phyloP scores from a whole-genome alignment of 2,329 filamentous ascomycete species.

The Epichloe hybrida region DNA sequence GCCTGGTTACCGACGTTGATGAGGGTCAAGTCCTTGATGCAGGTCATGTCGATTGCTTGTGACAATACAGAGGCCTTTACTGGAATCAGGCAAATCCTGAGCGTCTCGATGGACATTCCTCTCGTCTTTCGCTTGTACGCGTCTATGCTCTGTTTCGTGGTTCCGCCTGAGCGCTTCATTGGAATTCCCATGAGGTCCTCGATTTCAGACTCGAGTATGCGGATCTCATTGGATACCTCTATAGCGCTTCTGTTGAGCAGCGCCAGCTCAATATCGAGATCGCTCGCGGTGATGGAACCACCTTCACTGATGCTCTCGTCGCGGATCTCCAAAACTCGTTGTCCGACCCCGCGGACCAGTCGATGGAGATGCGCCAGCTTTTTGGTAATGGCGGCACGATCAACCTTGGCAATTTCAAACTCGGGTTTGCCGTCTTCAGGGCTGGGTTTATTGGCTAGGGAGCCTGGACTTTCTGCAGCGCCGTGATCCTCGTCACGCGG shows the following conservation, averaged over 20 bases:
- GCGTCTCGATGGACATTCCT: slow-evolving; percentile 40
- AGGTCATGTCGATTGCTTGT: slow-evolving; percentile 41
- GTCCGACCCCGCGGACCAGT: slow-evolving; percentile 2
- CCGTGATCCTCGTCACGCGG: background rate
- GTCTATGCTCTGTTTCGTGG: slow-evolving; percentile 19
- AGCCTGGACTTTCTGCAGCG: background rate
- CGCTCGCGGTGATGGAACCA: background rate
- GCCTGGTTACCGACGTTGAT: slow-evolving; percentile 50
- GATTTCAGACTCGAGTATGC: slow-evolving; percentile 6
- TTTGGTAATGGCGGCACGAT: slow-evolving; percentile 1
- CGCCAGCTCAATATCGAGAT: slow-evolving; percentile 20
- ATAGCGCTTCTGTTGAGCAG: slow-evolving; percentile 4
- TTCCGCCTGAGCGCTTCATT: slow-evolving; percentile 4
- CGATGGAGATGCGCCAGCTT: slow-evolving; percentile 2
- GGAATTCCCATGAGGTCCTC: background rate
- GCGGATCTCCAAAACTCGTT: slow-evolving; percentile 3
- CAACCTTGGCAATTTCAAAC: background rate
- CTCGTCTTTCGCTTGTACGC: slow-evolving; percentile 45
- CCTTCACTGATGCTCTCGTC: slow-evolving; percentile 1
- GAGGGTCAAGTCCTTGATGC: slow-evolving; percentile 43
- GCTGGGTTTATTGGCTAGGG: background rate
- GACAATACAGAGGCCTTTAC: slow-evolving; percentile 44
- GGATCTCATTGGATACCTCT: slow-evolving; percentile 7
- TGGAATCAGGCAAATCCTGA: slow-evolving; percentile 46
- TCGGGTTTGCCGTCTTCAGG: background rate